These are phyloP conservation scores for Arabis hirsuta DNA, from an alignment of 345 rosid species.

Conservation along the genomic window DNA sequence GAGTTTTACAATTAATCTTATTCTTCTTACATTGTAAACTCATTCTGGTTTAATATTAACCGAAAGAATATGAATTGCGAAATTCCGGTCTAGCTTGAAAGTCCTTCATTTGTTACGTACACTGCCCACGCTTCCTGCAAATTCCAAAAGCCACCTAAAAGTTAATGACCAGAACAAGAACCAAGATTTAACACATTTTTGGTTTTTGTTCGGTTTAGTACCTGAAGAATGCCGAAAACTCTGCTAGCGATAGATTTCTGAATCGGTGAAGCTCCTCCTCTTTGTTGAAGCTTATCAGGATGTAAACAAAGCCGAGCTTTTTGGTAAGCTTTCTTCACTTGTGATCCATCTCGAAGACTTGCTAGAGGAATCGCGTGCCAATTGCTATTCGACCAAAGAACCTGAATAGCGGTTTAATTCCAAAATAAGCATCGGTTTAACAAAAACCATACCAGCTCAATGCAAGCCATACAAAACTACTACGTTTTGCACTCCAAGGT, in stretches of 20 bases:
- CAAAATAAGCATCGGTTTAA: slow-evolving; percentile 7
- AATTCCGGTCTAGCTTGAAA: slow-evolving; percentile 43
- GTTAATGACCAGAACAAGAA: slow-evolving; percentile 18
- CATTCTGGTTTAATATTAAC: slow-evolving; percentile 17
- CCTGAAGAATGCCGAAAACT: slow-evolving; percentile 86
- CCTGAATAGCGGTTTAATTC: slow-evolving; percentile 46
- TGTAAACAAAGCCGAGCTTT: slow-evolving; percentile 92
- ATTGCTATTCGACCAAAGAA: slow-evolving; percentile 77
- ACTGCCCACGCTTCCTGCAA: slow-evolving; percentile 79
- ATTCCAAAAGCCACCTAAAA: background rate
- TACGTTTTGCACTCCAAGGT: no score
- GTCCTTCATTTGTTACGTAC: slow-evolving; percentile 58
- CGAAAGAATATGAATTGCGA: background rate
- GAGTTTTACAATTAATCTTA: slow-evolving; percentile 12
- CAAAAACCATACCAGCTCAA: background rate
- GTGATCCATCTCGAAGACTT: slow-evolving; percentile 66
- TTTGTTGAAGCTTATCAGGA: slow-evolving; percentile 90
- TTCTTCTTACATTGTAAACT: slow-evolving; percentile 22
- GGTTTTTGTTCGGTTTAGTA: slow-evolving; percentile 29
- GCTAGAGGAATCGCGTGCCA: slow-evolving; percentile 68
- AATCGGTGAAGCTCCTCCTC: slow-evolving; percentile 65
- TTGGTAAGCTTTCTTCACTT: slow-evolving; percentile 91
- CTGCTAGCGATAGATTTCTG: slow-evolving; percentile 76
- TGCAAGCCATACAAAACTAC: no score
- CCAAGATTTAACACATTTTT: background rate